phyloP scores from a whole-genome alignment of 495 filamentous ascomycete species.

The Aspergillus egyptiacus region DNA sequence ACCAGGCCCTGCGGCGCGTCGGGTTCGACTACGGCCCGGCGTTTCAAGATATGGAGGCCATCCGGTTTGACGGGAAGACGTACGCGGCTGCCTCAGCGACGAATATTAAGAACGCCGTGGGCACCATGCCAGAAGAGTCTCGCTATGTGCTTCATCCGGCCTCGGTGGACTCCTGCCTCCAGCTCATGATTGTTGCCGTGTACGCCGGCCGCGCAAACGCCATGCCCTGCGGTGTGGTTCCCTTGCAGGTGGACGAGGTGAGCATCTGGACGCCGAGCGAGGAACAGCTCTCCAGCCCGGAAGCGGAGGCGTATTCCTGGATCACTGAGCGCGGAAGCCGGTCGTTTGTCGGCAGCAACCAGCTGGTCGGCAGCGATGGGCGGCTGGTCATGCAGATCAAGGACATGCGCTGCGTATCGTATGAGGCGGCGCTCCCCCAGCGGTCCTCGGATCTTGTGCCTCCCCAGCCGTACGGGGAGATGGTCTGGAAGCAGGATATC shows the following conservation, averaged over 20 bases:
- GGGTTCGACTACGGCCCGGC: constrained; percentile 35
- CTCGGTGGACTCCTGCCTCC: constrained; percentile 30
- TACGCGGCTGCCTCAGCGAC: constrained; percentile 2
- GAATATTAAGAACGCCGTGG: constrained; percentile 1
- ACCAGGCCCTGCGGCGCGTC: constrained; percentile 26
- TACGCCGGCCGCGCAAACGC: constrained; percentile 23
- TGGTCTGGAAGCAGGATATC: constrained; percentile 9
- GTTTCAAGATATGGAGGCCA: constrained; percentile 21
- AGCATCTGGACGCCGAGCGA: constrained; percentile 23
- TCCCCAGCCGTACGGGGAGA: constrained; percentile 3
- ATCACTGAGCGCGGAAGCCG: background rate
- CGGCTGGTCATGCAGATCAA: constrained; percentile 17
- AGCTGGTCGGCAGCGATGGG: background rate
- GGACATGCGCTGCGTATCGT: constrained; percentile 20
- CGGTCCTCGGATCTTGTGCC: constrained; percentile 2
- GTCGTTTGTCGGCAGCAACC: background rate
- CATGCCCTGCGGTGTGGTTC: constrained; percentile 31
- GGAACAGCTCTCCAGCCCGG: background rate
- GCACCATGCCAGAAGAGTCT: constrained; percentile 27
- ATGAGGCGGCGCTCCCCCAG: constrained; percentile 25
- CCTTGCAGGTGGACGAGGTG: constrained; percentile 31
- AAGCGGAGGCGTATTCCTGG: background rate
- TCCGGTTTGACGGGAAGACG: constrained; percentile 11
- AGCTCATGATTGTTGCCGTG: constrained; percentile 31
- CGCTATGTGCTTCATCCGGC: constrained; percentile 36